Evolutionary conservation across 768 basidiomycete genomes (phyloP), one percentile per base, ranked within the genome.

Genomic region (Trichaptum fuscoviolaceum): DNA sequence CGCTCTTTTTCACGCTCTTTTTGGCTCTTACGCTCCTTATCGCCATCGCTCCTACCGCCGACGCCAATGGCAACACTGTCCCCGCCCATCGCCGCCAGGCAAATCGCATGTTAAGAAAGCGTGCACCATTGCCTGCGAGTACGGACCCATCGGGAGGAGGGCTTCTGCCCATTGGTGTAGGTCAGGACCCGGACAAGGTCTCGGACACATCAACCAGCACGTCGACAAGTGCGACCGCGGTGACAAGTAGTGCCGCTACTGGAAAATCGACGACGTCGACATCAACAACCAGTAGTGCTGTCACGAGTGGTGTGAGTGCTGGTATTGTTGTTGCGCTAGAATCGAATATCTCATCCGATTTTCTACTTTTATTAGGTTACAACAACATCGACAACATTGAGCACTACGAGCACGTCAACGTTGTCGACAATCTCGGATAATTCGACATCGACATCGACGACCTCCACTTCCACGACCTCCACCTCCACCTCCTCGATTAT

Each of bases 71-170:
- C 67, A 76, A 78, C 68, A 77, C 76, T 35, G 65, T 69, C 71
- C 69, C 69, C 25, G 70, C 74, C 68, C 76, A 76, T 36, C 86
- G 80, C 63, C 85, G 85, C 70, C 84, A 84, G 42, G 42, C 87
- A 71, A 85, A 86, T 72, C 88, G 91, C 71, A 77, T 93, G 74
- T 74, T 92, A 70, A 90, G 82, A 78, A 91, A 89, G 74, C 88
- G 91, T 42, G 73, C 78, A 4, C 79, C 83, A 1, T 58, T 67
- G 12, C 42, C 42, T 25, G 9, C 68, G 59, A 52, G 66, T 30
- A 42, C 36, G 35, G 42, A 24, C 60, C 26, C 26, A 12, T 52
- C 42, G 42, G 42, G 10, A 15, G 42, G 42, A 52, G 42, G 70
- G n/a, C 63, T 66, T 25, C 69, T 74, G 62, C 73, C 79, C 67